A percentile compares a stretch with the other conserved stretches of the same genome.
phyloP scores from a whole-genome alignment of 2,329 filamentous ascomycete species.

The Hypoxylon sp. region DNA sequence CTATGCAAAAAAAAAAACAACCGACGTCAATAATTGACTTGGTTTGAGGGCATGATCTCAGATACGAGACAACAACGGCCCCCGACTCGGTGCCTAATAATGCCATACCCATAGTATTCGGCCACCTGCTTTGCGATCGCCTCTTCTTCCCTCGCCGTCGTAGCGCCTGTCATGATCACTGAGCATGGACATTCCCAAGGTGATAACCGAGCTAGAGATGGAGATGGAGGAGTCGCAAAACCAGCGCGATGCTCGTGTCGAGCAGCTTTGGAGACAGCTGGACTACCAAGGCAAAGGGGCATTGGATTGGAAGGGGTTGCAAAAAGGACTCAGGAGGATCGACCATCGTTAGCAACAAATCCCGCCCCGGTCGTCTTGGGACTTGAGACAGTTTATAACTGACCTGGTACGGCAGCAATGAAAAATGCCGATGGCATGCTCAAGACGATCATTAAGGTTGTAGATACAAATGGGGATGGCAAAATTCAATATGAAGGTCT shows the following conservation, averaged over 20 bases:
- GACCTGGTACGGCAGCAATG: slow-evolving; percentile 65
- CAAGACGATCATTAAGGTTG: slow-evolving; percentile 81
- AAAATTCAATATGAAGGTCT: slow-evolving; percentile 91
- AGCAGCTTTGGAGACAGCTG: slow-evolving; percentile 86
- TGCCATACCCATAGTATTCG: slow-evolving; percentile 52
- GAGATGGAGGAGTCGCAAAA: slow-evolving; percentile 84
- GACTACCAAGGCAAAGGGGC: slow-evolving; percentile 83
- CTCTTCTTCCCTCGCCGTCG: slow-evolving; percentile 29
- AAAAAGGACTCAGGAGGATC: slow-evolving; percentile 87
- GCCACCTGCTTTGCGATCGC: slow-evolving; percentile 47
- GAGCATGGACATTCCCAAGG: slow-evolving; percentile 64
- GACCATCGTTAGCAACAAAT: slow-evolving; percentile 82
- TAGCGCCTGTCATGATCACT: slow-evolving; percentile 59
- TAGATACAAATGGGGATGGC: slow-evolving; percentile 90
- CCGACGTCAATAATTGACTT: slow-evolving; percentile 36
- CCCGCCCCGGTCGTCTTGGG: slow-evolving; percentile 33
- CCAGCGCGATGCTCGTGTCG: slow-evolving; percentile 84
- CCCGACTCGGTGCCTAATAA: slow-evolving; percentile 33
- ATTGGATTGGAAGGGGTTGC: slow-evolving; percentile 86
- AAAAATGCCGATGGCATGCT: slow-evolving; percentile 94
- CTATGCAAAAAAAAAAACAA: slow-evolving; percentile 24
- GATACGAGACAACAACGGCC: slow-evolving; percentile 25
- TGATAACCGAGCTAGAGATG: slow-evolving; percentile 68
- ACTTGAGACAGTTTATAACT: slow-evolving; percentile 34
- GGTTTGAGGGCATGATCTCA: slow-evolving; percentile 35